phyloP scores from a whole-genome alignment of 2,329 filamentous ascomycete species.

The Colletotrichum abscissum region DNA sequence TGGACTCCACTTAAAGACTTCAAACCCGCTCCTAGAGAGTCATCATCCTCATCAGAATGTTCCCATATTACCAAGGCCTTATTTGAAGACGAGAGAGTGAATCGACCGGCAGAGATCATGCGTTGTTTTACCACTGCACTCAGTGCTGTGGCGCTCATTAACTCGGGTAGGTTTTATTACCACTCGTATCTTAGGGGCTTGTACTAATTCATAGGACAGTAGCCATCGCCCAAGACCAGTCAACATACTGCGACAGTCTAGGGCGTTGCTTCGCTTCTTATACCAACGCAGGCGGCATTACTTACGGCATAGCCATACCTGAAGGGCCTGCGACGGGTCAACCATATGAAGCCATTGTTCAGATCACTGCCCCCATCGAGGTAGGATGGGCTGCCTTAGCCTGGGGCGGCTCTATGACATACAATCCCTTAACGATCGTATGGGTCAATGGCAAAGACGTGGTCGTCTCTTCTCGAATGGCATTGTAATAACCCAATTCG shows the following conservation, averaged over 20 bases:
- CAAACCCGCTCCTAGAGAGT: too few relatives aligned
- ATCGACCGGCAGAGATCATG: constrained; percentile 22
- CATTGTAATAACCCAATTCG: constrained; percentile 43
- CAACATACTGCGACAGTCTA: constrained; percentile 38
- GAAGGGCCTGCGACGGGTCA: constrained; percentile 39
- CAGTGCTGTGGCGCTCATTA: constrained; percentile 23
- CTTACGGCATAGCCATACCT: constrained; percentile 51
- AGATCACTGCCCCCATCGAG: constrained; percentile 52
- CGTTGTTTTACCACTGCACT: constrained; percentile 17
- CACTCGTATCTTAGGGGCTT: too few relatives aligned
- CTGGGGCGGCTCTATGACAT: constrained; percentile 58
- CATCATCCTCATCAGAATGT: background rate
- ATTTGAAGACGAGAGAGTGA: background rate
- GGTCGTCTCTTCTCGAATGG: constrained; percentile 49
- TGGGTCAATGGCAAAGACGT: constrained; percentile 54
- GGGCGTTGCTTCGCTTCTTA: constrained; percentile 40
- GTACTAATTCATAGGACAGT: background rate
- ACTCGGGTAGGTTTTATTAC: constrained; percentile 20
- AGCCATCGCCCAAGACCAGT: constrained; percentile 24
- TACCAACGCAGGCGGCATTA: constrained; percentile 42
- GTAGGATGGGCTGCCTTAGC: constrained; percentile 57
- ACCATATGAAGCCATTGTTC: constrained; percentile 54
- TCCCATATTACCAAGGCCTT: background rate
- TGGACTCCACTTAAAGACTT: background rate
- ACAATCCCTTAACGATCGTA: constrained; percentile 53